Evolutionary conservation across 2,329 filamentous ascomycete species (phyloP).

Genomic region (Venturia nashicola): DNA sequence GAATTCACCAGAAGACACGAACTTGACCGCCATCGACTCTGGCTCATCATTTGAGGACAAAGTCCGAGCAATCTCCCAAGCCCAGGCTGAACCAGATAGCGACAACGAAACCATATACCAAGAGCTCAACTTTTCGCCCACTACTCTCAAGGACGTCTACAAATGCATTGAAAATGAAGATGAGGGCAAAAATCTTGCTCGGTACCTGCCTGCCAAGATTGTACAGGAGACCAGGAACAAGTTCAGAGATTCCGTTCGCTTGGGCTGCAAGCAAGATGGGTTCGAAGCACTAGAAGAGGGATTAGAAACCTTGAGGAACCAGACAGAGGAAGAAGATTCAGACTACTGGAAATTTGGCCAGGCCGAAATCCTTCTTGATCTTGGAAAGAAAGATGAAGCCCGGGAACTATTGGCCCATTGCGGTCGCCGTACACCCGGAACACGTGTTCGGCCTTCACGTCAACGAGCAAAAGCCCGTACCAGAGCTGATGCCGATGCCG

Average conservation of each 20-base stretch:
- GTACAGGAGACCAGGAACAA: conserved; percentile 3
- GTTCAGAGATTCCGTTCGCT: conserved; percentile 1
- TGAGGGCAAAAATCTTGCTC: not conserved
- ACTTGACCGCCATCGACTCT: not conserved
- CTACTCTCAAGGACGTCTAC: not conserved
- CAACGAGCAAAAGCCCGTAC: not conserved
- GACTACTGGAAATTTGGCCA: conserved; percentile 6
- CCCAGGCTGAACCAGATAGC: not conserved
- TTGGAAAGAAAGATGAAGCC: conserved; percentile 6
- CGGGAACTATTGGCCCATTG: not conserved
- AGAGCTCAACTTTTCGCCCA: not conserved
- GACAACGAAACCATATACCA: not conserved
- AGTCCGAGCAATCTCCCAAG: not conserved
- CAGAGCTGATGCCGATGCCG: not conserved
- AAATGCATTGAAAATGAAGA: conserved; percentile 2
- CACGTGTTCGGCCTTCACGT: not conserved
- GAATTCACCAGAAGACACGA: not conserved
- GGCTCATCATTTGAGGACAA: not conserved
- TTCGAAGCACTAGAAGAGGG: conserved; percentile 4
- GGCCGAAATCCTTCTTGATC: conserved; percentile 3
- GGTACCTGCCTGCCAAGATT: conserved; percentile 5
- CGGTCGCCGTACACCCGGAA: not conserved
- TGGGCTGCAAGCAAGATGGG: not conserved
- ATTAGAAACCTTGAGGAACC: not conserved
- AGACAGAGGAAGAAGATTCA: not conserved